Evolutionary conservation across 257 asterid species (phyloP), one percentile per base, ranked within the genome.

Genomic region (Forsythia viridissima): DNA sequence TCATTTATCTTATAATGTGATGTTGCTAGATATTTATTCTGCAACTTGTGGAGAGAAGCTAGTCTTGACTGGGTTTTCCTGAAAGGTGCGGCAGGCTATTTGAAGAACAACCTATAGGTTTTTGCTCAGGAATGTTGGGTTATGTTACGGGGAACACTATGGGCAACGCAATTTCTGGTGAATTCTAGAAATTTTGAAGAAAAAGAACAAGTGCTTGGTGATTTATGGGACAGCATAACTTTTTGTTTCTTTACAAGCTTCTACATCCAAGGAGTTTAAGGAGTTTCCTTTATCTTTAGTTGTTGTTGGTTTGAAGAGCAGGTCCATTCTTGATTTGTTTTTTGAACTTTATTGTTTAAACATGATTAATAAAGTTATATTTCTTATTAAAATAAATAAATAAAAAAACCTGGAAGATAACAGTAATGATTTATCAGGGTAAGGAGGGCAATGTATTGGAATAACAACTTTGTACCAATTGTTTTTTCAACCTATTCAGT

Each of bases 401-500:
- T 21, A 57, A 24, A 63, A 4, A 11, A 63, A 20, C 42, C 66
- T 48, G 38, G 70, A 44, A 71, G 43, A 61, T 71, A 70, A 69
- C 44, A 44, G 11, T 18, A 37, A 43, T 61, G 65, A 36, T 44
- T 73, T 44, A 18, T 21, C 21, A 8, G 37, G 21, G 38, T 2
- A 9, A 63, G 69, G 37, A 63, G 39, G 21, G 15, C 21, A 24
- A 63, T 63, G 7, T 24, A 24, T 63, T 24, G 6, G 70, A 6
- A 63, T 63, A 63, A 63, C 34, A 63, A 24, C 16, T 24, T 63
- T 63, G 70, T 9, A 55, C 24, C 65, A 18, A 18, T 21, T 18
- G 24, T 70, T 71, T 75, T 61, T 63, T 77, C 24, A 37, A 75
- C 36, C 43, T 82, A 70, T 44, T 39, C 57, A 36, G 20, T 43